Evolutionary conservation across 202 grass and related monocot species (phyloP).

Genomic region (Bolboschoenoplectus hybrid): DNA sequence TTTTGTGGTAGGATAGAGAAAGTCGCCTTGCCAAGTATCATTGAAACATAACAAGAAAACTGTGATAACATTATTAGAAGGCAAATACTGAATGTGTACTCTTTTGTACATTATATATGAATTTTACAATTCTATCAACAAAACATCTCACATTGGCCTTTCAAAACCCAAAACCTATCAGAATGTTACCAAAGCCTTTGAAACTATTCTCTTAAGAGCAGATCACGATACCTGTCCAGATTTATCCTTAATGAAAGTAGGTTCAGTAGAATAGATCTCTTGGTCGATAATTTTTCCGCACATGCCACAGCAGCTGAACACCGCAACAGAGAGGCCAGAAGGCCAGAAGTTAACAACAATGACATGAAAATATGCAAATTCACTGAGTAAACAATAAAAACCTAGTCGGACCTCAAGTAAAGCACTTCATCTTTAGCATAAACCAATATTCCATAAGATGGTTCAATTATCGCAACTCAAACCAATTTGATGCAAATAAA

Average conservation of each 20-base stretch:
- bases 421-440: background rate
- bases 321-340: background rate
- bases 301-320: slow-evolving; percentile 61
- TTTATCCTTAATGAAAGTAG: slow-evolving; percentile 56
- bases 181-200: background rate
- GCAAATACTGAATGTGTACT: background rate
- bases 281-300: slow-evolving; percentile 92
- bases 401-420: background rate
- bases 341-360: background rate
- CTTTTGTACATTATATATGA: background rate
- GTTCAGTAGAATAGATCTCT: slow-evolving; percentile 62
- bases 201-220: background rate
- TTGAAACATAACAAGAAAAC: background rate
- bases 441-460: background rate
- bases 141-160: background rate
- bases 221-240: slow-evolving; percentile 44
- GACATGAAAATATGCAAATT: background rate
- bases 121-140: background rate
- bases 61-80: background rate
- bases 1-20: background rate
- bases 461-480: background rate
- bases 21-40: background rate
- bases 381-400: background rate
- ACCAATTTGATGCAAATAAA: slow-evolving; percentile 25
- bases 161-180: background rate